Conservation (phyloP, 257 asterid species). For the Solanum appendiculatum region DNA sequence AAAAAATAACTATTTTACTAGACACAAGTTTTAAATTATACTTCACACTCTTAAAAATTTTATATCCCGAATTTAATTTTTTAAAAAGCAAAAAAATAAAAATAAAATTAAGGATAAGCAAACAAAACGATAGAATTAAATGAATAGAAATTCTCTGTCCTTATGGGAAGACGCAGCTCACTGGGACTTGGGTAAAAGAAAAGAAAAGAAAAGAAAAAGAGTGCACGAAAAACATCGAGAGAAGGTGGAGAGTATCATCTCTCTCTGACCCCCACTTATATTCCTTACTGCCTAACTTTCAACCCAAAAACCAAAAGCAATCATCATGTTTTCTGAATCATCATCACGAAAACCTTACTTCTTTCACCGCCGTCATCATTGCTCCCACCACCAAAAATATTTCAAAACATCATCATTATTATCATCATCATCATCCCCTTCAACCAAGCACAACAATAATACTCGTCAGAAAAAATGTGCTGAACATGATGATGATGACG, state of each 20-base stretch:
- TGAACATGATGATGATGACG: background rate
- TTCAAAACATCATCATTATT: conserved; percentile 22
- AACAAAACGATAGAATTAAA: no score
- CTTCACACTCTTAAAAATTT: no score
- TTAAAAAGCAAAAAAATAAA: no score
- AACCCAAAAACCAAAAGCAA: conserved; percentile 15
- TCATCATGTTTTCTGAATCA: conserved; percentile 20
- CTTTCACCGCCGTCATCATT: conserved; percentile 21
- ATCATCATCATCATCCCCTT: background rate
- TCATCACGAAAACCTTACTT: background rate
- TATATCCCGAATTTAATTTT: no score
- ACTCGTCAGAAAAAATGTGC: background rate
- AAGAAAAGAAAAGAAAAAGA: background rate
- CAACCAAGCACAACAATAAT: background rate
- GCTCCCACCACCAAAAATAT: conserved; percentile 9
- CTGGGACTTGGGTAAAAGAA: no score
- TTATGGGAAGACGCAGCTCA: no score
- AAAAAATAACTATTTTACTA: no score
- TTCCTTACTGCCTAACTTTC: background rate
- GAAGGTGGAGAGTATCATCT: background rate
- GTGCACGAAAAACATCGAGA: background rate
- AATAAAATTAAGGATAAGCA: background rate
- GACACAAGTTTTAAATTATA: no score
- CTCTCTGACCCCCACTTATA: background rate
- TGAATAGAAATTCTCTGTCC: background rate